Conservation (phyloP, 2,329 filamentous ascomycete genomes). For the Colletotrichum tropicicola region DNA sequence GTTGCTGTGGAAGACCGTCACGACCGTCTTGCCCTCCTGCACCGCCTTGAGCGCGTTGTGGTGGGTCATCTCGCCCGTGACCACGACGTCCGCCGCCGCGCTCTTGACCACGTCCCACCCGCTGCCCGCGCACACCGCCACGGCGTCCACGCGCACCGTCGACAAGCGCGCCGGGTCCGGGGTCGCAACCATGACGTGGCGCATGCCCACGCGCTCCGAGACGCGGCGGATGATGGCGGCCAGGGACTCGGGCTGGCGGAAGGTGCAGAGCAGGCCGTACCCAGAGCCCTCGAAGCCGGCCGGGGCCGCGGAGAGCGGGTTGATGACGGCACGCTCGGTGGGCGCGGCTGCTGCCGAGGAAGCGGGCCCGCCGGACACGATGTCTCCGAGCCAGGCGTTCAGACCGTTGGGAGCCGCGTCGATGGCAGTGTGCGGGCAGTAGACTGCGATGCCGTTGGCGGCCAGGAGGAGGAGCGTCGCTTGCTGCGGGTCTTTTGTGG, state of each 20-base stretch:
- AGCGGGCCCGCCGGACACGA: constrained; percentile 67
- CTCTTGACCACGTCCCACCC: constrained; percentile 80
- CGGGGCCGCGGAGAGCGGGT: constrained; percentile 52
- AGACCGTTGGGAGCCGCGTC: constrained; percentile 87
- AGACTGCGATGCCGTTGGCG: constrained; percentile 90
- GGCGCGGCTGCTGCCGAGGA: constrained; percentile 35
- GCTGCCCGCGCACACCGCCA: constrained; percentile 91
- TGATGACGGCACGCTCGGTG: constrained; percentile 52
- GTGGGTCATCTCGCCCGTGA: constrained; percentile 94
- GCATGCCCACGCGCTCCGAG: constrained; percentile 74
- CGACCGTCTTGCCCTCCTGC: constrained; percentile 82
- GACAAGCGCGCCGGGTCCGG: constrained; percentile 12
- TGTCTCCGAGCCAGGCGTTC: constrained; percentile 93
- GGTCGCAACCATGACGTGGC: constrained; percentile 57
- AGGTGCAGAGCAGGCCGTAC: constrained; percentile 60
- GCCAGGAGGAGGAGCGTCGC: constrained; percentile 83
- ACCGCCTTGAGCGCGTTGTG: constrained; percentile 90
- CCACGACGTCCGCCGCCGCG: constrained; percentile 78
- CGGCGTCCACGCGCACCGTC: constrained; percentile 63
- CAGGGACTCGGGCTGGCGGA: constrained; percentile 49
- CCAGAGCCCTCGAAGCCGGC: constrained; percentile 56
- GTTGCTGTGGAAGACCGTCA: constrained; percentile 92
- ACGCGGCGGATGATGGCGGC: constrained; percentile 59
- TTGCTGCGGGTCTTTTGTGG: constrained; percentile 86
- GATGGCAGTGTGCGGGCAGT: constrained; percentile 94